Percentiles rank a stretch among this genome's conserved stretches.
Evolutionary conservation across 73 alveolate genomes (phyloP).

Genomic region (Diophrys appendiculata): DNA sequence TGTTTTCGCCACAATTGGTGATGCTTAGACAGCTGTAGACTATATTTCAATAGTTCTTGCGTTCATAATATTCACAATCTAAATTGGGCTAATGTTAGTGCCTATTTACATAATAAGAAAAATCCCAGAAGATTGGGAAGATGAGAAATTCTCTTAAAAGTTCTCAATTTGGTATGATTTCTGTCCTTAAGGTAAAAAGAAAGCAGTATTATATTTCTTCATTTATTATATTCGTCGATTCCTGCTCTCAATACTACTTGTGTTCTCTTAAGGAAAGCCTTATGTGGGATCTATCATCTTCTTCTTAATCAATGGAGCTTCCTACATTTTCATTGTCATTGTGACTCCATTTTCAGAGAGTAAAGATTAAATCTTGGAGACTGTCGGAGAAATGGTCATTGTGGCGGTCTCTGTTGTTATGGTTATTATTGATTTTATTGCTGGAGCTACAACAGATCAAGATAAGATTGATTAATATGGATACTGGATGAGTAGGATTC

Average conservation of each 20-base stretch:
- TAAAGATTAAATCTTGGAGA: neutral
- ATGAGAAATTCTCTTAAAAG: neutral
- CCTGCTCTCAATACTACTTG: neutral
- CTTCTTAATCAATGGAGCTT: neutral
- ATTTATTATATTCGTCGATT: neutral
- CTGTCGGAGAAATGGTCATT: neutral
- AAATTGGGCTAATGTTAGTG: neutral
- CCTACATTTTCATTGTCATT: neutral
- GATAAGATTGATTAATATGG: neutral
- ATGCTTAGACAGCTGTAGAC: neutral
- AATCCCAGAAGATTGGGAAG: neutral
- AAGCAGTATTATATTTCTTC: neutral
- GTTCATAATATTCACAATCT: neutral
- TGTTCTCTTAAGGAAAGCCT: neutral
- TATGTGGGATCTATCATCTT: neutral
- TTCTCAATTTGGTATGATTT: neutral
- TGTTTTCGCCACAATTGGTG: neutral
- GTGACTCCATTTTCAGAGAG: neutral
- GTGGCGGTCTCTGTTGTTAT: neutral
- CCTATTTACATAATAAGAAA: neutral
- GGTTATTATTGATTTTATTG: neutral
- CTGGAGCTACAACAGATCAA: neutral
- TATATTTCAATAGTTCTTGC: neutral
- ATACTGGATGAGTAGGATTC: neutral
- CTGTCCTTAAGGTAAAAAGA: neutral